Evolutionary conservation across 2,329 filamentous ascomycete genomes (phyloP), one percentile per base, ranked within the genome.

Genomic region (Cordyceps militaris): DNA sequence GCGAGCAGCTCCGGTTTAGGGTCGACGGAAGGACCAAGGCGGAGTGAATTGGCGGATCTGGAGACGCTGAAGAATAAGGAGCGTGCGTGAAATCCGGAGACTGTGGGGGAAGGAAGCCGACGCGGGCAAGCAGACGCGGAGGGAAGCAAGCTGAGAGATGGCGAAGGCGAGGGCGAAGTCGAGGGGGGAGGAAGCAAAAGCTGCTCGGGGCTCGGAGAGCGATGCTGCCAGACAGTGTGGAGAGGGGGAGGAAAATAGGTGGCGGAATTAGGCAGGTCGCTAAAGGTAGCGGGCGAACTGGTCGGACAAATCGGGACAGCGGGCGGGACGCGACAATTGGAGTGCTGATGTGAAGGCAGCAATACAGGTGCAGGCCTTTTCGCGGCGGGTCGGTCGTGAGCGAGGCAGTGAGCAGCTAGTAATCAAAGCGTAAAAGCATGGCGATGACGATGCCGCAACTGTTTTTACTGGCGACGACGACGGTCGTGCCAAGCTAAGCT

Each of bases 1-100:
- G 43, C 43, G n/a, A 38, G 24, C 28, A 26, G 16, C 30, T 56
- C 53, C 53, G 53, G 53, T 56, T 56, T 56, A 56, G 53, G 53
- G 53, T 56, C 53, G 34, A 23, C 53, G 53, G 53, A 56, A 55
- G 43, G 53, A 56, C 53, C 53, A 48, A 36, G n/a, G 43, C 23
- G 8, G 44, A 13, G 19, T 30, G 32, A 32, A 32, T 24, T 28
- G 52, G 32, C 53, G 43, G 19, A 40, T 38, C 43, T 40, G 24
- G 24, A 40, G 32, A 47, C 21, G 24, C 32, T 19, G 43, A 43
- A 36, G 28, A 14, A 16, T n/a, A 11, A 13, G 16, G 30, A 40
- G n/a, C 1, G 34, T 38, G 42, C 52, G 32, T 4, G 8, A 56
- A 30, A 23, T 28, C 24, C 23, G 4, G 32, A 42, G 30, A 24